These are phyloP conservation scores for Penicillium sp. DNA, from an alignment of 2,329 filamentous ascomycete species.

Conservation along the genomic window DNA sequence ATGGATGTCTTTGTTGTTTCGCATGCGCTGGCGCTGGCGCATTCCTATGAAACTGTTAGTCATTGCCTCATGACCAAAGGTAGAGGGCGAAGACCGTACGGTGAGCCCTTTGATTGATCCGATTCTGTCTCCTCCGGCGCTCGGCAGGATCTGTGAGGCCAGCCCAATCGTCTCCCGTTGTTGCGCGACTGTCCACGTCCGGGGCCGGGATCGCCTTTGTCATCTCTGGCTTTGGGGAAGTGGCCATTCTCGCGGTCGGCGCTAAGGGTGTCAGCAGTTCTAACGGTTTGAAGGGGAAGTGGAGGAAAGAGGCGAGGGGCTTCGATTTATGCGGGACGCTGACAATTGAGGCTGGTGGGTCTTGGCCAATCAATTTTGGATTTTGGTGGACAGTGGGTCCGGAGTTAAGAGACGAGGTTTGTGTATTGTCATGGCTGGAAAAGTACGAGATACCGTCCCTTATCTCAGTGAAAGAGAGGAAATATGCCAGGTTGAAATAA, in stretches of 20 bases:
- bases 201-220: not conserved
- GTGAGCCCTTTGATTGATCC: slow-evolving; percentile 41
- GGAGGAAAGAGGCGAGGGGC: slow-evolving; percentile 6
- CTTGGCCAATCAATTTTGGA: slow-evolving; percentile 14
- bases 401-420: slow-evolving; percentile 13
- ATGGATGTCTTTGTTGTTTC: slow-evolving; percentile 20
- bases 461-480: not conserved
- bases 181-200: slow-evolving; percentile 4
- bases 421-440: not conserved
- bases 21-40: slow-evolving; percentile 27
- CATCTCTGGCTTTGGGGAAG: slow-evolving; percentile 7
- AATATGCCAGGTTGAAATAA: not conserved
- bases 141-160: slow-evolving; percentile 36
- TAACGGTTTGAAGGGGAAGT: not conserved
- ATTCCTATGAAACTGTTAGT: not conserved
- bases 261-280: slow-evolving; percentile 14
- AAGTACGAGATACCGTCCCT: not conserved
- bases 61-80: no score
- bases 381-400: not conserved
- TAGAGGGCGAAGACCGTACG: slow-evolving; percentile 21
- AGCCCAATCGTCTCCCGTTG: slow-evolving; percentile 33
- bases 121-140: slow-evolving; percentile 39
- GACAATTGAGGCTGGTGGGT: slow-evolving; percentile 3
- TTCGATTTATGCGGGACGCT: slow-evolving; percentile 20
- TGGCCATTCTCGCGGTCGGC: slow-evolving; percentile 17